Conservation (phyloP, 2,329 filamentous ascomycete genomes). For the Eurotiales sp. region DNA sequence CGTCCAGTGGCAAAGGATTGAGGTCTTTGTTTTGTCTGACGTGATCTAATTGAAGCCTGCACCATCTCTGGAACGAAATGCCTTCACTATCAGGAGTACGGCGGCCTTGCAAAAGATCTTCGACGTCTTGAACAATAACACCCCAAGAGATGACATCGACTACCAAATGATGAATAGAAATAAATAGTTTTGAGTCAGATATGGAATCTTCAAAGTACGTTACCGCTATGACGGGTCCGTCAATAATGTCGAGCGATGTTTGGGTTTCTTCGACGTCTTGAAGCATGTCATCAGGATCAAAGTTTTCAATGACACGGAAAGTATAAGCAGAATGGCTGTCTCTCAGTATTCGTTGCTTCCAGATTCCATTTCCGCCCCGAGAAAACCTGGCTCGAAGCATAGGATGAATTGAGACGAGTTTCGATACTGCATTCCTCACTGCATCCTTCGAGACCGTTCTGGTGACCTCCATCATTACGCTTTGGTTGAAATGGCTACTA, state of each 20-base stretch:
- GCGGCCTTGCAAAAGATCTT: conserved; percentile 14
- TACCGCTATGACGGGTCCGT: conserved; percentile 12
- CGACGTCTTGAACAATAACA: conserved; percentile 22
- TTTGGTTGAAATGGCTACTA: conserved; percentile 22
- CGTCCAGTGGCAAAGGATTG: conserved; percentile 11
- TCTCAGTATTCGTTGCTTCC: conserved; percentile 17
- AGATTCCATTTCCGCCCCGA: conserved; percentile 15
- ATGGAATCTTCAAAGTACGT: conserved; percentile 3
- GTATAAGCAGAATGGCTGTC: conserved; percentile 4
- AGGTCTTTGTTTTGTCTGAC: background rate
- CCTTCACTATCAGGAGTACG: background rate
- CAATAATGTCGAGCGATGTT: conserved; percentile 9
- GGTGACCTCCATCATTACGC: conserved; percentile 15
- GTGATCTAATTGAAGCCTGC: conserved; percentile 14
- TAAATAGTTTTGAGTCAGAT: conserved; percentile 12
- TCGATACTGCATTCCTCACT: conserved; percentile 13
- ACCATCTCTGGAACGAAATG: conserved; percentile 17
- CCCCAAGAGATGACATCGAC: conserved; percentile 24
- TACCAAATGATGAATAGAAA: conserved; percentile 21
- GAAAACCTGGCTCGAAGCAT: conserved; percentile 24
- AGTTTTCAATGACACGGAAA: conserved; percentile 6
- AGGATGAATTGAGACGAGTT: conserved; percentile 18
- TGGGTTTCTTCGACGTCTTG: conserved; percentile 11
- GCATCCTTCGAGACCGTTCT: background rate
- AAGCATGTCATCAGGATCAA: conserved; percentile 8